Conservation (phyloP, 495 filamentous ascomycete species). For the Aspergillus nanangensis region DNA sequence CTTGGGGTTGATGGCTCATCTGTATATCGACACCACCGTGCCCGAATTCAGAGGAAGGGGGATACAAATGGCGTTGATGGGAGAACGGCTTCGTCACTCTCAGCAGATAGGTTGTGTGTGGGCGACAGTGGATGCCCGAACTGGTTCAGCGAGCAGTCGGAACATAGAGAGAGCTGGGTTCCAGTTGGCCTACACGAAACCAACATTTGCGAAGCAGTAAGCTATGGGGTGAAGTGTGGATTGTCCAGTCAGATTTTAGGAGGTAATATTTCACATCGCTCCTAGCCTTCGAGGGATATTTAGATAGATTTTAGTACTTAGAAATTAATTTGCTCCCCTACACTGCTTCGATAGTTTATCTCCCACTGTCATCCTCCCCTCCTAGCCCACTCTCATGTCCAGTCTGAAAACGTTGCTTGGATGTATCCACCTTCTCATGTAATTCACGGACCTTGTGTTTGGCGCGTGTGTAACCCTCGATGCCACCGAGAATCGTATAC, state of each 20-base stretch:
- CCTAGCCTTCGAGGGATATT: too few species aligned
- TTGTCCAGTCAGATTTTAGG: too few species aligned
- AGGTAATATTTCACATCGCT: too few species aligned
- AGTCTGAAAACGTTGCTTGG: conserved; percentile 18
- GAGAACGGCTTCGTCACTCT: conserved; percentile 10
- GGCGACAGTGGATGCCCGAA: conserved; percentile 10
- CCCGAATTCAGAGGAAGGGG: conserved; percentile 14
- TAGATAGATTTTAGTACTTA: too few species aligned
- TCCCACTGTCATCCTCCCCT: too few species aligned
- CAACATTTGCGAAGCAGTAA: conserved; percentile 12
- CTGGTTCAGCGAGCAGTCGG: conserved; percentile 12
- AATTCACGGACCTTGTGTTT: conserved; percentile 54
- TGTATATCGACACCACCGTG: conserved; percentile 20
- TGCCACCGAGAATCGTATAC: conserved; percentile 76
- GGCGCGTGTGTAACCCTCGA: conserved; percentile 69
- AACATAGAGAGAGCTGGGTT: conserved; percentile 20
- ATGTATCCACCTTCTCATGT: conserved; percentile 27
- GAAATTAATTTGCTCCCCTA: too few species aligned
- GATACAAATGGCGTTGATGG: conserved; percentile 13
- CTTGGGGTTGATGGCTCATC: conserved; percentile 10
- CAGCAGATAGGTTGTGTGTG: conserved; percentile 9
- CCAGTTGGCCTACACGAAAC: conserved; percentile 15
- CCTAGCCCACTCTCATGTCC: too few species aligned
- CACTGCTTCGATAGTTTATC: too few species aligned
- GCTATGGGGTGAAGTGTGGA: too few species aligned